These are phyloP conservation scores for Yarrowia keelungensis DNA, from an alignment of 805 yeast genomes.

Conservation along the genomic window DNA sequence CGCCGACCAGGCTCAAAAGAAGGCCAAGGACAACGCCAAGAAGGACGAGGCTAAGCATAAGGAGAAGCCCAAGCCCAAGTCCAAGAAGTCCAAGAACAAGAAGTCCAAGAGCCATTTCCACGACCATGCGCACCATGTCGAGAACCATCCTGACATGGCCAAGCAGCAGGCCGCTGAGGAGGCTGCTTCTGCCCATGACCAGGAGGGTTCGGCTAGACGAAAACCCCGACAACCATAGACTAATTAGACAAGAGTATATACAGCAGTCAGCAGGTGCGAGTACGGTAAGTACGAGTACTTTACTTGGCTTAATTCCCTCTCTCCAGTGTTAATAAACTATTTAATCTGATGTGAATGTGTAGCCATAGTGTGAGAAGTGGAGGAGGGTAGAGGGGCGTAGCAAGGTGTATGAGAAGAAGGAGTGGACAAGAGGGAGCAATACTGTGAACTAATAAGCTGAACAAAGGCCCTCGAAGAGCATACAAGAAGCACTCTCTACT, in stretches of 20 bases:
- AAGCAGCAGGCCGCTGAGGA: constrained; percentile 10
- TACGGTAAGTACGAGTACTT: no score
- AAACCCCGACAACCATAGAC: constrained; percentile 19
- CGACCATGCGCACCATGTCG: constrained; percentile 20
- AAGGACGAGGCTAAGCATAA: constrained; percentile 18
- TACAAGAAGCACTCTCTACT: no score
- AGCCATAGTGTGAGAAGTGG: no score
- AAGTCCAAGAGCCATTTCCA: constrained; percentile 5
- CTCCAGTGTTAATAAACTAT: constrained; percentile 14
- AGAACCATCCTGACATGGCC: constrained; percentile 19
- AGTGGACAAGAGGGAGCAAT: no score
- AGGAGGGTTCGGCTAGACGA: constrained; percentile 27
- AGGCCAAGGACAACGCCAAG: constrained; percentile 12
- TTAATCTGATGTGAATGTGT: not conserved
- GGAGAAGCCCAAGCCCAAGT: constrained; percentile 1
- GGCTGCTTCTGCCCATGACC: constrained; percentile 19
- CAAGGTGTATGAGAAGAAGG: no score
- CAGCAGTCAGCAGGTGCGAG: no score
- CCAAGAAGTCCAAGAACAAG: constrained; percentile 10
- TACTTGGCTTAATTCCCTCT: constrained; percentile 3
- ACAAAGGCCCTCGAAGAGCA: no score
- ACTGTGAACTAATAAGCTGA: no score
- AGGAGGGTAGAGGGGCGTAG: no score
- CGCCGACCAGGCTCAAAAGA: constrained; percentile 22
- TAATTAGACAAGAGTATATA: constrained; percentile 12